phyloP scores from a whole-genome alignment of 768 basidiomycete species.

The Candolleomyces efflorescens region DNA sequence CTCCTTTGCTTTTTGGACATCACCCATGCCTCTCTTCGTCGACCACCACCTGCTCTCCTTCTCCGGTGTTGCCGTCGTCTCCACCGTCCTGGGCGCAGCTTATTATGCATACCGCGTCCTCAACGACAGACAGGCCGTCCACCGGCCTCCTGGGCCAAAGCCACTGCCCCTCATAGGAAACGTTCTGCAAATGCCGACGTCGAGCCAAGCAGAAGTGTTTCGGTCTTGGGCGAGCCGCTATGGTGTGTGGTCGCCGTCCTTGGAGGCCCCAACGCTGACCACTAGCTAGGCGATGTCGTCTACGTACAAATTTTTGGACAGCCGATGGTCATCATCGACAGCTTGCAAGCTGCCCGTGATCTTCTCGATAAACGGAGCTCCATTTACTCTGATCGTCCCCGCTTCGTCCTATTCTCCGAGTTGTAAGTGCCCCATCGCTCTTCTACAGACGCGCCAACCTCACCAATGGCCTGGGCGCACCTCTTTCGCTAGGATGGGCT shows the following conservation, averaged over 20 bases:
- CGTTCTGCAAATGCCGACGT: conserved; percentile 36
- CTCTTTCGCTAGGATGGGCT: conserved; percentile 38
- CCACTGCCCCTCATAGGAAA: conserved; percentile 46
- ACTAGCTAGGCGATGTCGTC: conserved; percentile 36
- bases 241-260: conserved; percentile 27
- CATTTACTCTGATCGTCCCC: conserved; percentile 52
- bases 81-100: conserved; percentile 8
- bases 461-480: background rate
- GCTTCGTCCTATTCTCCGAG: conserved; percentile 44
- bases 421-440: conserved; percentile 29
- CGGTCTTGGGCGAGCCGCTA: conserved; percentile 37
- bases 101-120: conserved; percentile 19
- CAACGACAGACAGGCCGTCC: conserved; percentile 17
- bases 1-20: conserved; percentile 6
- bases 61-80: conserved; percentile 8
- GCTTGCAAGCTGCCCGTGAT: conserved; percentile 37
- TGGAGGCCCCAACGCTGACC: background rate
- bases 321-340: conserved; percentile 48
- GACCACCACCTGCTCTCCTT: conserved; percentile 1
- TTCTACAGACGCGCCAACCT: background rate
- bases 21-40: conserved; percentile 9
- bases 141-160: conserved; percentile 45
- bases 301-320: conserved; percentile 39
- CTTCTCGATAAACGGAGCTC: conserved; percentile 50
- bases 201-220: conserved; percentile 37